These are phyloP conservation scores for Thymus quinquecostatus DNA, from an alignment of 257 asterid genomes.

Conservation along the genomic window DNA sequence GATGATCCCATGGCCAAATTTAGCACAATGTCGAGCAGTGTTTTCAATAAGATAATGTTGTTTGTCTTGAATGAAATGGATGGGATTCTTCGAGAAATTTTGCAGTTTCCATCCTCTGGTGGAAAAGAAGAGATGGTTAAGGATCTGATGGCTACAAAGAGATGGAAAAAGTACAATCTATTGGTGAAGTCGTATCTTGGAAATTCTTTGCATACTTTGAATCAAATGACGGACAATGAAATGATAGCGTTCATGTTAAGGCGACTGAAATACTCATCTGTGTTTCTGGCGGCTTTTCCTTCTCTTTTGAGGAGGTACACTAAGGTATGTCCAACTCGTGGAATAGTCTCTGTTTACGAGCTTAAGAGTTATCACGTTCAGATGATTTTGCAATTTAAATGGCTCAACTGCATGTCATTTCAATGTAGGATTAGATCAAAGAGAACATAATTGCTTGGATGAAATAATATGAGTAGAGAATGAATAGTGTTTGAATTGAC, in stretches of 20 bases:
- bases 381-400: neutral
- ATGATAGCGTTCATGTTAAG: conserved; percentile 84
- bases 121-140: conserved; percentile 68
- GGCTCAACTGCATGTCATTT: neutral
- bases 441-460: neutral
- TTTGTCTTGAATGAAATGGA: conserved; percentile 93
- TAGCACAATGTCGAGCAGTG: conserved; percentile 79
- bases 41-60: conserved; percentile 85
- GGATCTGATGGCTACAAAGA: conserved; percentile 59
- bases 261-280: conserved; percentile 65
- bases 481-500: neutral
- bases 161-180: conserved; percentile 79
- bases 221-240: conserved; percentile 90
- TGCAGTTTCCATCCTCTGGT: conserved; percentile 68
- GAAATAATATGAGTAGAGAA: neutral
- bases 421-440: neutral
- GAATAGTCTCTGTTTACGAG: conserved; percentile 15
- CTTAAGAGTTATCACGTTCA: conserved; percentile 3
- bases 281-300: conserved; percentile 86
- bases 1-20: conserved; percentile 61
- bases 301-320: conserved; percentile 83
- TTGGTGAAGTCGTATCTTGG: conserved; percentile 98
- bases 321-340: conserved; percentile 53
- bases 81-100: conserved; percentile 70
- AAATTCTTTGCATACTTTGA: conserved; percentile 79